Conservation (phyloP, 225 moss, liverwort and hornwort genomes). For the Straminergon stramineum region DNA sequence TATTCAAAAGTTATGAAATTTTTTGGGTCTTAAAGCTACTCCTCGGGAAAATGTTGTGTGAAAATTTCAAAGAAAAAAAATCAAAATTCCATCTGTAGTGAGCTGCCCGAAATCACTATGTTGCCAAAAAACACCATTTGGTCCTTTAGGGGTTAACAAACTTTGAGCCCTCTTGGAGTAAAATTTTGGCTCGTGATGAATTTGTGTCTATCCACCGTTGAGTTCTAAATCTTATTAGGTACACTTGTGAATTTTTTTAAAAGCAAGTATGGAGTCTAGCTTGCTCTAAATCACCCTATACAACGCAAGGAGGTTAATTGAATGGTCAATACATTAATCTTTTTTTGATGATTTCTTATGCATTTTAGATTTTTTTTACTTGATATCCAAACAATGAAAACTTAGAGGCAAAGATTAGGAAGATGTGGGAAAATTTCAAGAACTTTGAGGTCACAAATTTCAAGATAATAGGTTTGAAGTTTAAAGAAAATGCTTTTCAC, state of each 20-base stretch:
- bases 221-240: not conserved
- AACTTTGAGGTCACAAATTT: not conserved
- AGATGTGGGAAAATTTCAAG: not conserved
- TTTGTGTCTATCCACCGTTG: fast-evolving
- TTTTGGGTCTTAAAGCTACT: too few species aligned
- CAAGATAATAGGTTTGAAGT: not conserved
- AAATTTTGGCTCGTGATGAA: not conserved
- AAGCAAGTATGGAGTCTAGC: not conserved
- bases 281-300: fast-evolving
- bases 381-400: fast-evolving
- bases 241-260: fast-evolving
- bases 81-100: too few species aligned
- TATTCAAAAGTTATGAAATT: too few species aligned
- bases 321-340: not conserved
- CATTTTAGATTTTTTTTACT: fast-evolving
- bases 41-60: too few species aligned
- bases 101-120: too few species aligned
- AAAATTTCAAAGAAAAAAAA: too few species aligned
- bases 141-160: not conserved
- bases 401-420: not conserved
- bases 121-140: too few species aligned
- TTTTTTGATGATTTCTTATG: not conserved
- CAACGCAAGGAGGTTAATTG: not conserved
- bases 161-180: not conserved
- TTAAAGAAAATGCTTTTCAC: not conserved